Base-by-base conservation (phyloP, 1,284 basidiomycete genomes). In the Xerocomus amazonicus region DNA sequence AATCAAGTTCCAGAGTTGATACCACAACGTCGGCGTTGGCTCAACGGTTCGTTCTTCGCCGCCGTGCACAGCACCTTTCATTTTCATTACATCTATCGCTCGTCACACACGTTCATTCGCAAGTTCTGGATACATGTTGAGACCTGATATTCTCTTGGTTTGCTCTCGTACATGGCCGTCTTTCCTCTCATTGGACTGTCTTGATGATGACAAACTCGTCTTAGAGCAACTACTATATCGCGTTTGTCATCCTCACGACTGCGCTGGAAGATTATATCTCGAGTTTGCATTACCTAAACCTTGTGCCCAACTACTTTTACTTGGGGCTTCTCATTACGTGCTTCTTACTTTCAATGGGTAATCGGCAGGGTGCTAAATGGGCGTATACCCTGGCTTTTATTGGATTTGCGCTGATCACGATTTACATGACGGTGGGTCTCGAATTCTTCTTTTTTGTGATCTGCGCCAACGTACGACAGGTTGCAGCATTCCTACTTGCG, bases 1-100 rank as follows among this genome's bases (percentile, higher is more conserved):
- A 91, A 94, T 62, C 81, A 87, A 66, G 84, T 85, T 5, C 88
- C 92, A 0, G 93, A 96, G 66, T 72, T 97, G 48, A 93, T 97
- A 59, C 92, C 90, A 1, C 94, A 97, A 66, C 85, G 94, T 50
- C 80, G 94, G 47, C 84, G 94, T 46, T 97, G 96, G 96, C 78
- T 98, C 35, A 99, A 98, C 65, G 96, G 96, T 6, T 95, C 92
- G 6, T 97, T 98, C 80, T 96, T 96, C 65, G 96, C 95, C 3
- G 92, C 91, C 0, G 83, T 95, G 35, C 92, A 97, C 71, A 87
- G 86, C 50, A 88, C 86, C 2, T 77, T 94, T 53, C 91, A 97
- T 67, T 97, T 97, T 69, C 83, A 90, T 60, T 94, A 96, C 63
- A 82, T 97, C 47, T 97, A 97, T 70, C 82, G 92, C 31, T 92